These are phyloP conservation scores for Cladosporium oxysporum DNA, from an alignment of 2,329 filamentous ascomycete genomes.

Conservation along the genomic window DNA sequence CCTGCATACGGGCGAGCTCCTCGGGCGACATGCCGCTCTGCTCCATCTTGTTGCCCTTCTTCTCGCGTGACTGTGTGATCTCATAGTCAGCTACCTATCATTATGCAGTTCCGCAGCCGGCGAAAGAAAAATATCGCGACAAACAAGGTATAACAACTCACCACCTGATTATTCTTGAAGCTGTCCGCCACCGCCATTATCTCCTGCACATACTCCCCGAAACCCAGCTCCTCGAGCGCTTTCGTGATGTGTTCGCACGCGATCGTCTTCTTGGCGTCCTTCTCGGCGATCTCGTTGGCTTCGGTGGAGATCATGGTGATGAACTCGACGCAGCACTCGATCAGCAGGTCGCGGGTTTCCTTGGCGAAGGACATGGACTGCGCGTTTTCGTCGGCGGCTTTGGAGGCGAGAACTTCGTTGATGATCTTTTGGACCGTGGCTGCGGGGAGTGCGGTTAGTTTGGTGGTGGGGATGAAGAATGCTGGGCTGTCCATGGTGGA, in stretches of 20 bases:
- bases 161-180: constrained; percentile 92
- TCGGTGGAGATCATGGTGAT: constrained; percentile 98
- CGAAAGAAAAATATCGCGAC: no score
- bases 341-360: constrained; percentile 90
- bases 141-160: constrained; percentile 43
- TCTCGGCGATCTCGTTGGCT: constrained; percentile 98
- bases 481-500: neutral
- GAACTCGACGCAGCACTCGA: constrained; percentile 99
- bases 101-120: neutral
- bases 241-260: constrained; percentile 97
- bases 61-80: constrained; percentile 74
- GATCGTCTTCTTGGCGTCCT: constrained; percentile 99
- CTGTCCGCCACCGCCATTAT: constrained; percentile 84
- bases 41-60: constrained; percentile 96
- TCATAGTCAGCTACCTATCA: constrained; percentile 4
- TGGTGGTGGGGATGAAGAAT: neutral
- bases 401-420: constrained; percentile 81
- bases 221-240: constrained; percentile 88
- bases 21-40: constrained; percentile 90
- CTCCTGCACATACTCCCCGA: constrained; percentile 85
- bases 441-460: constrained; percentile 33
- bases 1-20: constrained; percentile 82
- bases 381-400: constrained; percentile 36
- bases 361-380: constrained; percentile 77
- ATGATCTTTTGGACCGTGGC: constrained; percentile 82